Conservation (phyloP, 495 filamentous ascomycete species). For the Halenospora varia region DNA sequence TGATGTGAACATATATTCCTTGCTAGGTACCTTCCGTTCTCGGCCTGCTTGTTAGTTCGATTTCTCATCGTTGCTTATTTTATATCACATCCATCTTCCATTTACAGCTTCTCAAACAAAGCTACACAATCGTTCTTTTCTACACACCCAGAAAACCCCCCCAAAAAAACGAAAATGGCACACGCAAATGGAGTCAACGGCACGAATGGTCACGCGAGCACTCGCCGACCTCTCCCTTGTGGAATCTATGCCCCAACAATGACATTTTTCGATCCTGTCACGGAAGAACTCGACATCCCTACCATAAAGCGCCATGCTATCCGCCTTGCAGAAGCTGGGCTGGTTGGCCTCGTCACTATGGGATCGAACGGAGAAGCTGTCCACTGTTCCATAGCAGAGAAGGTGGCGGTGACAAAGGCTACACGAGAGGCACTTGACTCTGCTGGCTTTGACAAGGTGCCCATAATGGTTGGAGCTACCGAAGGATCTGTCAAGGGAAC, state of each 20-base stretch:
- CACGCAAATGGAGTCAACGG: constrained; percentile 31
- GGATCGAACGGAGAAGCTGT: constrained; percentile 89
- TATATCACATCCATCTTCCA: not conserved
- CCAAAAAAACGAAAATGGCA: constrained; percentile 25
- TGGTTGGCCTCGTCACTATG: constrained; percentile 82
- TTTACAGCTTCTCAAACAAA: not conserved
- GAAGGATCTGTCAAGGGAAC: constrained; percentile 77
- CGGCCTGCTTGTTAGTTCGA: constrained; percentile 5
- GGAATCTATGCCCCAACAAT: constrained; percentile 89
- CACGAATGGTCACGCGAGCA: constrained; percentile 34
- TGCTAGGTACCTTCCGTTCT: constrained; percentile 17
- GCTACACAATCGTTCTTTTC: constrained; percentile 4
- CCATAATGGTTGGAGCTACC: constrained; percentile 76
- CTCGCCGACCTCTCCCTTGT: constrained; percentile 64
- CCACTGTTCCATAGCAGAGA: constrained; percentile 73
- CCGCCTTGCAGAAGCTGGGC: constrained; percentile 74
- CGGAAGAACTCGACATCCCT: constrained; percentile 78
- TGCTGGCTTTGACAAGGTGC: constrained; percentile 69
- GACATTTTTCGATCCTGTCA: constrained; percentile 81
- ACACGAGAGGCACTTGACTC: constrained; percentile 80
- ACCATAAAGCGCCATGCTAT: constrained; percentile 76
- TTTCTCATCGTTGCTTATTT: constrained; percentile 5
- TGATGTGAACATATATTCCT: not conserved
- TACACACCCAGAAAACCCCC: not conserved
- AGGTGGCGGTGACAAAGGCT: constrained; percentile 68